Evolutionary conservation across 164 flowering plant species (phyloP), one percentile per base, ranked within the genome.

Genomic region (Saururus chinensis): DNA sequence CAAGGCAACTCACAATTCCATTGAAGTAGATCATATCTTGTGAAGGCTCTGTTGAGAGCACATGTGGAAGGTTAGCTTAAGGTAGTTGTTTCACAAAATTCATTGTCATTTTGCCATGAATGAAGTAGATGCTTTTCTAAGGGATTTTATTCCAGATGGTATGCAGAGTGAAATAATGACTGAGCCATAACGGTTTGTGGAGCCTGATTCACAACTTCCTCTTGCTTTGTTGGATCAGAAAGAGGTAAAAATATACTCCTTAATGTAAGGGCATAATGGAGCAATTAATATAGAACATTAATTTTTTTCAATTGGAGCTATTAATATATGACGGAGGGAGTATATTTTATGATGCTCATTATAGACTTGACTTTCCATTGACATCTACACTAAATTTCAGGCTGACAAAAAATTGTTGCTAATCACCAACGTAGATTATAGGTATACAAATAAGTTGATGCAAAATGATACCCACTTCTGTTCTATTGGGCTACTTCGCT

Each of bases 61-160:
- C 98, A 92, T 77, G 98, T 89, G n/a, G 98, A 92, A 78, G 98
- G 98, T 49, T 95, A 77, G 66, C 87, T 92, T 37, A 92, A 92
- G 95, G 98, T 92, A 74, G 53, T 58, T 56, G 19, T 37, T 56
- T 65, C 20, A 7, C 22, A 17, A 23, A 48, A 45, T 59, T 35
- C 1, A 42, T 20, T 60, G 1, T 51, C 14, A n/a, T n/a, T n/a
- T n/a, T n/a, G n/a, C n/a, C n/a, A n/a, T n/a, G n/a, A n/a, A n/a
- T n/a, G n/a, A n/a, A n/a, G n/a, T n/a, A n/a, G n/a, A n/a, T n/a
- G n/a, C n/a, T n/a, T n/a, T n/a, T n/a, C n/a, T n/a, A n/a, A n/a
- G n/a, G n/a, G n/a, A n/a, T n/a, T n/a, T n/a, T n/a, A n/a, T n/a
- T n/a, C n/a, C n/a, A n/a, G n/a, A n/a, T n/a, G n/a, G n/a, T n/a